Base-by-base conservation (phyloP, 331 rosid genomes). In the Dryas integrifolia region DNA sequence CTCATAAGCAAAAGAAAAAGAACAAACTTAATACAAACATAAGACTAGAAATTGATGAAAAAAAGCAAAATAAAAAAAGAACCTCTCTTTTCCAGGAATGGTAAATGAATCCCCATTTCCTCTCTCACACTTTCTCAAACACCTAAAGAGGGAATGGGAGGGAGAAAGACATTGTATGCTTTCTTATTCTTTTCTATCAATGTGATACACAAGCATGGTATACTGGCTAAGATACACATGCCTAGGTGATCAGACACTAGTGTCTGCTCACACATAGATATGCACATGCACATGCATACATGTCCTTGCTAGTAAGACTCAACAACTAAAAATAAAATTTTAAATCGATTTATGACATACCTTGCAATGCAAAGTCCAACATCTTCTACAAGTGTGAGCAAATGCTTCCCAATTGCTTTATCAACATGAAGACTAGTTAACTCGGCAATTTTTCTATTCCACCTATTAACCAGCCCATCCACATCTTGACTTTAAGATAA, bases 351-450 rank as follows among this genome's bases (percentile, higher is more conserved):
- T 21, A 43, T 26, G 21, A 49, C 76, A 80, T 83, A 94, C 98
- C 98, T 47, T 69, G 88, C 76, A 89, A 76, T 73, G 99, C 99
- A 75, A 87, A 75, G 59, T 82, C 83, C 77, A 94, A 82, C 96
- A 94, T 89, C 70, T 80, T 94, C 98, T 63, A 94, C 97, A 38
- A 91, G 89, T 53, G 92, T 55, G 68, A 94, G 90, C 40, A 94
- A 76, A 84, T 88, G 88, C 72, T 78, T 84, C 79, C 98, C 97
- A 52, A 89, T 94, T 68, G 97, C 98, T 69, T 80, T 73, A 43
- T 86, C 96, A 71, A 91, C 96, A 9, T 91, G 84, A 74, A 94
- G 95, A 55, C 96, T 95, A 48, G 98, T 91, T 88, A 94, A 83
- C 75, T 94, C 97, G 11, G 92, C 72, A 66, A 94, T 89, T 80